Base-by-base conservation (phyloP, 192 early-diverging fungal species). In the Entophlyctis helioformis region DNA sequence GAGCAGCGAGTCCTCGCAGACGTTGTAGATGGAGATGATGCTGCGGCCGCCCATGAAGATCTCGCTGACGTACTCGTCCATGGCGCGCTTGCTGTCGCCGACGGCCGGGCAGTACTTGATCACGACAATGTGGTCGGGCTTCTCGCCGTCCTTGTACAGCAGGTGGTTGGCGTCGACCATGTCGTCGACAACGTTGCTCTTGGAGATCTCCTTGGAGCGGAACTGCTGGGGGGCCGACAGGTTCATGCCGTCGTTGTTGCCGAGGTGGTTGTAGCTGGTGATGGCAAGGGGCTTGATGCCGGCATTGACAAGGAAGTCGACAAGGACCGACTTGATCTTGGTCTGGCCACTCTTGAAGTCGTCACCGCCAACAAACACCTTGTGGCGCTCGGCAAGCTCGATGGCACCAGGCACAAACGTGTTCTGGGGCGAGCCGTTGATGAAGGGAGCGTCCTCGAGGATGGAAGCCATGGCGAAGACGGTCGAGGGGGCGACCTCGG, bases 261-360 rank as follows among this genome's bases (percentile, higher is more conserved):
- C 95, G 58, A 98, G 78, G 63, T 95, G 91, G 76, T 95, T 95
- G 80, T 95, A 98, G 34, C 80, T 85, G 29, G 91, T 90, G 56
- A 98, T 98, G 40, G 83, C 79, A 49, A 95, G 59, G 27, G 95
- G 95, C 79, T 96, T 96, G 82, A 98, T 89, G 53, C 95, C 95
- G 39, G 95, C 91, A 58, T 86, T 91, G 55, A 98, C 95, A 45
- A 98, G 71, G 67, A 98, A 98, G 64, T 98, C 95, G 34, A 94
- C 89, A 57, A 98, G 72, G 42, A 91, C 95, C 11, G 91, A 95
- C 80, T 98, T 98, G 78, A 98, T 74, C 81, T 98, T 98, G 58
- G 95, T 98, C 63, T 98, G 95, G 32, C 95, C 95, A 54, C 85
- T 89, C 79, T 98, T 98, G 86, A 98, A 98, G 73, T 98, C 95